Evolutionary conservation across 768 basidiomycete species (phyloP), one percentile per base, ranked within the genome.

Genomic region (Exidia glandulosa): DNA sequence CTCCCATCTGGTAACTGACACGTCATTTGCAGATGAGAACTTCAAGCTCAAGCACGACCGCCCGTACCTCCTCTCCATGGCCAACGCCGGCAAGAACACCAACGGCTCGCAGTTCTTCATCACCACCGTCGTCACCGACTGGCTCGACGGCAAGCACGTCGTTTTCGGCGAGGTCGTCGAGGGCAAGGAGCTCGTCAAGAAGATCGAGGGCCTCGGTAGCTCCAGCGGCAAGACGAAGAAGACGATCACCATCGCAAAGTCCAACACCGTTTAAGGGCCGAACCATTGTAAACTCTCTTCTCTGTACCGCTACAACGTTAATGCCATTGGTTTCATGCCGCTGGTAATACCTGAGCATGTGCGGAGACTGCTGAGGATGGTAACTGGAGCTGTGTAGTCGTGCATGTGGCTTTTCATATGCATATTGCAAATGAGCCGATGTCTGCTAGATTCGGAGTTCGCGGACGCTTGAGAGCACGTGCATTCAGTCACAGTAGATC

Each of bases 101-200:
- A 94, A 94, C 68, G 91, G 88, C 14, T 79, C 82, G 19, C 87
- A 92, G 72, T 94, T 94, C 81, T 94, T 95, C 79, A 84, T 94
- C 76, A 91, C 88, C 63, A 94, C 90, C 41, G 85, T 84, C 59
- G 72, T 75, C 33, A 88, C 88, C 2, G 73, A 76, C 36, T 91
- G 88, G 89, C 82, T 94, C 61, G 88, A 94, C 69, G 86, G 85
- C 60, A 80, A 79, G 60, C 86, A 92, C 72, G 87, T 91, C 72
- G 91, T 94, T 55, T 94, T 95, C 67, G 93, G 92, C 83, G 66
- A 52, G 69, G 59, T 56, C 13, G 69, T 88, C 54, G 77, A 85
- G 62, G 85, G 85, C 58, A 69, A 82, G 69, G 82, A 86, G 2
- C 0, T 80, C 59, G 80, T 84, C 58, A 75, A 76, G 63, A 37